These are phyloP conservation scores for Oryza glaberrima DNA, from an alignment of 176 grass and related monocot species.

Conservation along the genomic window DNA sequence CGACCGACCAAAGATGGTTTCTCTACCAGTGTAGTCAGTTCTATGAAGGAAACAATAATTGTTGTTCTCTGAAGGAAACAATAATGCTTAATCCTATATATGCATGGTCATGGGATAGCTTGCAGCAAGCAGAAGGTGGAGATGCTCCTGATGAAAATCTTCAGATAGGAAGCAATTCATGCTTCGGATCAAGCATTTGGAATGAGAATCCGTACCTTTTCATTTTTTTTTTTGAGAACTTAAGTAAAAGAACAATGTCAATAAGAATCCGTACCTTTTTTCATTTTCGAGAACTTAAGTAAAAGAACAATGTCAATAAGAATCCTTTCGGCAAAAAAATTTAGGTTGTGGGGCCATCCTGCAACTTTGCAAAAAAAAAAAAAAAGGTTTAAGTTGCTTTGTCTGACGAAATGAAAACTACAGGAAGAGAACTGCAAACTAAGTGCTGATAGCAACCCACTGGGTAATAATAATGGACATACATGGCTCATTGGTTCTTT, in stretches of 20 bases:
- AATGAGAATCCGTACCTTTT: constrained; percentile 7
- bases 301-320: not conserved
- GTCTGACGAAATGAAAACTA: not conserved
- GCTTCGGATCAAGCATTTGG: not conserved
- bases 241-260: not conserved
- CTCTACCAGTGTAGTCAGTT: too few relatives aligned
- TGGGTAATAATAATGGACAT: not conserved
- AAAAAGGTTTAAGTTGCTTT: not conserved
- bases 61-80: too few relatives aligned
- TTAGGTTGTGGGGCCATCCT: not conserved
- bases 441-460: not conserved
- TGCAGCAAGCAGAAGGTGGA: too few relatives aligned
- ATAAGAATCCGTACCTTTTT: not conserved
- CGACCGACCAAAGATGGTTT: too few relatives aligned
- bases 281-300: not conserved
- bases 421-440: too few relatives aligned
- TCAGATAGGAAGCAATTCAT: too few relatives aligned
- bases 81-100: too few relatives aligned
- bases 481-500: not conserved
- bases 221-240: too few relatives aligned
- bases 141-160: not conserved
- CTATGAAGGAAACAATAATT: not conserved
- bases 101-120: too few relatives aligned
- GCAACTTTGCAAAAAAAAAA: too few relatives aligned
- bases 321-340: not conserved